Conservation (phyloP, 2,329 filamentous ascomycete species). For the Exophiala viscosa region DNA sequence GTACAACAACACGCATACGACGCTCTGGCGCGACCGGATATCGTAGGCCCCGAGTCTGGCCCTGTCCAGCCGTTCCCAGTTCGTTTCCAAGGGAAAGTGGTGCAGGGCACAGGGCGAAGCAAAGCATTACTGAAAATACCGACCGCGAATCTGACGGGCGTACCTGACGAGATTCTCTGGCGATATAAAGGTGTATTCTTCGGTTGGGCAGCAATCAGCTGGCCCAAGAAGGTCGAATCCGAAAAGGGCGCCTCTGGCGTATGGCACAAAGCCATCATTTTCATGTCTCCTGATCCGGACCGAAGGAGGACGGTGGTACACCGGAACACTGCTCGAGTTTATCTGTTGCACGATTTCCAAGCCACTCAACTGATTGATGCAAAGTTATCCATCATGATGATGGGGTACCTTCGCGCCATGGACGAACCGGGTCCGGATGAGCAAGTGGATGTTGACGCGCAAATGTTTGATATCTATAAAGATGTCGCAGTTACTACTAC, state of each 20-base stretch:
- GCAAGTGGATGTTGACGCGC: conserved; percentile 34
- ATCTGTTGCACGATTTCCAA: conserved; percentile 54
- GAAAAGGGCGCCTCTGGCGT: conserved; percentile 36
- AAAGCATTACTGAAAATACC: conserved; percentile 46
- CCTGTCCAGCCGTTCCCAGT: conserved; percentile 54
- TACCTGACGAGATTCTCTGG: conserved; percentile 52
- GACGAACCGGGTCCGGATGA: conserved; percentile 35
- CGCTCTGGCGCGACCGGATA: conserved; percentile 32
- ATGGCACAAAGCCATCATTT: conserved; percentile 61
- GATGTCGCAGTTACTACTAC: conserved; percentile 38
- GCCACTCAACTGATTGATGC: conserved; percentile 41
- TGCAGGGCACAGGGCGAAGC: conserved; percentile 44
- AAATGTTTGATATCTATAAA: conserved; percentile 36
- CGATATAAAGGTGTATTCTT: conserved; percentile 61
- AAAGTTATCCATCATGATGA: conserved; percentile 53
- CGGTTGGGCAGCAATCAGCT: conserved; percentile 55
- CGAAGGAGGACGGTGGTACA: conserved; percentile 46
- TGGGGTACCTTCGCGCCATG: conserved; percentile 56
- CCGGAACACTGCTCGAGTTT: conserved; percentile 51
- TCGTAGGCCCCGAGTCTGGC: conserved; percentile 51
- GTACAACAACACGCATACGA: conserved; percentile 9
- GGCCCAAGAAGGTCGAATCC: conserved; percentile 32
- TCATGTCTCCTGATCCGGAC: conserved; percentile 51
- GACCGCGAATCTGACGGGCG: conserved; percentile 52
- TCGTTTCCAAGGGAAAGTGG: conserved; percentile 49